A percentile compares a stretch with the other conserved stretches of the same genome.
These are phyloP conservation scores for Erodium moschatum DNA, from an alignment of 441 rosid genomes.

Conservation along the genomic window DNA sequence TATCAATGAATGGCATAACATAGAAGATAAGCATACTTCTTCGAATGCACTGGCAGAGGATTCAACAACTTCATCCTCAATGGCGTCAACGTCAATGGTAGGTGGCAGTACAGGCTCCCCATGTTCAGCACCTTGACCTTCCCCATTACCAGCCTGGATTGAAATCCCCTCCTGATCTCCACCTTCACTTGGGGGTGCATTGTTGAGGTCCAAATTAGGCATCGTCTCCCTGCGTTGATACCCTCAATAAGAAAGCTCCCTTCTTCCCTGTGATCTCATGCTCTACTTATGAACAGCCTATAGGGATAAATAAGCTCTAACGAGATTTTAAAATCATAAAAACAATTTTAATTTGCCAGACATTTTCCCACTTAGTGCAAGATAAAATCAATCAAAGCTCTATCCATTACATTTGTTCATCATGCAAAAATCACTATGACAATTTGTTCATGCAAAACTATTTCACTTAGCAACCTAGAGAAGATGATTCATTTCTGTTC, in stretches of 20 bases:
- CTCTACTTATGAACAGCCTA: constrained; percentile 12
- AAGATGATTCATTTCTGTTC: not conserved
- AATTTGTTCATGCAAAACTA: not conserved
- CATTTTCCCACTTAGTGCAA: not conserved
- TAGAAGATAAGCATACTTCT: constrained; percentile 36
- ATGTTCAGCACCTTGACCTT: constrained; percentile 21
- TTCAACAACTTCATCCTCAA: constrained; percentile 78
- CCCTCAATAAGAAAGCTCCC: constrained; percentile 24
- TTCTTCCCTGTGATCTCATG: constrained; percentile 43
- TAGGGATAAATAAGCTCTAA: not conserved
- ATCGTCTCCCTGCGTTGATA: constrained; percentile 49
- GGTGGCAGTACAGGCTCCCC: constrained; percentile 30
- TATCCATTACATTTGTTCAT: not conserved
- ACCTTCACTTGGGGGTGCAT: constrained; percentile 43
- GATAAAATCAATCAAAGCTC: not conserved
- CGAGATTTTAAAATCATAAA: not conserved
- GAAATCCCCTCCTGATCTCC: constrained; percentile 56
- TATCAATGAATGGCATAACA: constrained; percentile 7
- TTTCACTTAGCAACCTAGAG: not conserved
- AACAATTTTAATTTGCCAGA: not conserved
- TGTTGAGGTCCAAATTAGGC: constrained; percentile 45
- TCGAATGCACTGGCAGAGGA: constrained; percentile 74
- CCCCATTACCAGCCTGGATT: constrained; percentile 18
- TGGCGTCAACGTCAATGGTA: constrained; percentile 58
- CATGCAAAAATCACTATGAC: not conserved